phyloP scores from a whole-genome alignment of 2,329 filamentous ascomycete genomes.

The Aspergillus felis region DNA sequence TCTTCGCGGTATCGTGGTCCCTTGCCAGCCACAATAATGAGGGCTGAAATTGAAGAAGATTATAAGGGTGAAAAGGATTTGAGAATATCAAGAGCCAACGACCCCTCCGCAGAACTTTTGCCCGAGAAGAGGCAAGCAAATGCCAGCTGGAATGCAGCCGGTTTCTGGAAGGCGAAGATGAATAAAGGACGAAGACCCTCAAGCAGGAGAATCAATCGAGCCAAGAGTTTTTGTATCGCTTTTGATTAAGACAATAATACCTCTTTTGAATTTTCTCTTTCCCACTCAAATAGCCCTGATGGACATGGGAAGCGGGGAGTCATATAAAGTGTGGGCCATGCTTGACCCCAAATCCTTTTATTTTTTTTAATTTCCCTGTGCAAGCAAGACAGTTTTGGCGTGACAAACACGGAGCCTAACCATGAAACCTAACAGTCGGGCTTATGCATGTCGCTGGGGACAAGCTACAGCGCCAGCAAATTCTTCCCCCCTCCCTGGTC shows the following conservation, averaged over 20 bases:
- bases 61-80: not conserved
- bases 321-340: conserved; percentile 37
- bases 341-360: conserved; percentile 16
- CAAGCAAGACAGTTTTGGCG: conserved; percentile 18
- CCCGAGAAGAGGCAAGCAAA: not conserved
- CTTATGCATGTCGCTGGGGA: conserved; percentile 37
- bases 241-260: not conserved
- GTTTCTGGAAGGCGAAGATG: not conserved
- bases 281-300: conserved; percentile 12
- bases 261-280: conserved; percentile 1
- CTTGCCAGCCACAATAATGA: conserved; percentile 3
- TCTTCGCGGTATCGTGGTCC: not conserved
- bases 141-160: not conserved
- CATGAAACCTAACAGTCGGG: conserved; percentile 33
- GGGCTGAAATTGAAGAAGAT: not conserved
- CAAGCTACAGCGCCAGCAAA: conserved; percentile 32
- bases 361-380: conserved; percentile 8
- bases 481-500: conserved; percentile 20
- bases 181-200: not conserved
- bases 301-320: conserved; percentile 35
- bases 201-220: not conserved
- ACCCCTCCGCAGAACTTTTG: not conserved
- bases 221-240: not conserved
- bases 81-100: not conserved
- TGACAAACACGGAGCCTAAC: conserved; percentile 36